Base-by-base conservation (phyloP, 768 basidiomycete species). In the Mycena latifolia region DNA sequence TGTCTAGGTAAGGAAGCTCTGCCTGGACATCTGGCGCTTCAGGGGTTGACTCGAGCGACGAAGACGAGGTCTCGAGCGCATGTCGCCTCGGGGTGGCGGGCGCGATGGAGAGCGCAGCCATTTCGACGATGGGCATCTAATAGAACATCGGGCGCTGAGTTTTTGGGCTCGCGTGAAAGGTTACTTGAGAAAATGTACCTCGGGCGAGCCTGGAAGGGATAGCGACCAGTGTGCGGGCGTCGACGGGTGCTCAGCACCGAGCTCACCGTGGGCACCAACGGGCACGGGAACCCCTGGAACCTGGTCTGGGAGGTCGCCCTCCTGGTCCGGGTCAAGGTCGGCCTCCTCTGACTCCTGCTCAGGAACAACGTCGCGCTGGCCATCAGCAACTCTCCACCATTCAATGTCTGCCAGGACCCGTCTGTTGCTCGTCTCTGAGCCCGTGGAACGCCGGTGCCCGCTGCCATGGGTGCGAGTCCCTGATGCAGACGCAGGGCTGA, bases 351-450 rank as follows among this genome's bases (percentile, higher is more conserved):
- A 29, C 24, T 66, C 64, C 46, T 60, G 64, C 55, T 63, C 61
- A 27, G 61, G 51, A 17, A 65, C 56, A 53, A 63, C 68, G 69
- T 84, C 82, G 78, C 82, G 84, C 79, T 94, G 92, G 68, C 90
- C 89, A 65, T 89, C 91, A 67, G 85, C 80, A 70, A 94, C 92
- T 72, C 83, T 86, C 92, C 92, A 94, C 92, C 93, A 94, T 76
- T 93, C 92, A 73, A 94, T 90, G 81, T 94, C 93, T 35, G 91
- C 92, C 66, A 94, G 84, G 71, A 94, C 91, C 71, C 92, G 85
- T 74, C 93, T 85, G 69, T 77, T 81, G 70, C 75, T 77, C 37
- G 86, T 86, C 74, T 91, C 89, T 71, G 92, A 91, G 66, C 87
- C 90, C 24, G 89, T 88, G 15, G 90, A 86, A 65, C 92, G 88